A percentile compares a stretch with the other conserved stretches of the same genome.
phyloP scores from a whole-genome alignment of 2,329 filamentous ascomycete species.

The Penicillium frequentans region DNA sequence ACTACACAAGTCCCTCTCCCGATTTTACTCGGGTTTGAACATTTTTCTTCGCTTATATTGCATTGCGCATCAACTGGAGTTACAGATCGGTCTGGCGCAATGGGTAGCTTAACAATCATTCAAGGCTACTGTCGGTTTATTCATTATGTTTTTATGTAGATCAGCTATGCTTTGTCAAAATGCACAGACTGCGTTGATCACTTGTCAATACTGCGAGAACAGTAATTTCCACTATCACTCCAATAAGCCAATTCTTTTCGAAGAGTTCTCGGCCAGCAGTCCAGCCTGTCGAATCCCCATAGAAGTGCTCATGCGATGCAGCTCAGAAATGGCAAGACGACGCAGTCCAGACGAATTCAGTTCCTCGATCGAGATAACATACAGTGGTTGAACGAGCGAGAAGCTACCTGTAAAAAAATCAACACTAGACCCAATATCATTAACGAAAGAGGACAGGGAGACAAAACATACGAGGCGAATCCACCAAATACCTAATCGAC shows the following conservation, averaged over 20 bases:
- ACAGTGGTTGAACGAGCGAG: background rate
- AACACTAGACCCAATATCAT: background rate
- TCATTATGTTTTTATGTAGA: background rate
- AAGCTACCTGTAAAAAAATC: background rate
- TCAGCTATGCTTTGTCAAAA: background rate
- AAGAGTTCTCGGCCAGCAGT: background rate
- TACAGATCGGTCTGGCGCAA: slow-evolving; percentile 24
- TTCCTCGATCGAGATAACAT: background rate
- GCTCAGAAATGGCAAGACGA: background rate
- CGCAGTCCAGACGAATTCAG: background rate
- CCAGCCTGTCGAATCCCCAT: background rate
- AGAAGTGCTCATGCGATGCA: background rate
- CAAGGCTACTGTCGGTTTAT: slow-evolving; percentile 1
- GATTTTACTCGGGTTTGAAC: background rate
- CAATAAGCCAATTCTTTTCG: background rate
- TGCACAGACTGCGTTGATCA: background rate
- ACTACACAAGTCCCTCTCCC: slow-evolving; percentile 1
- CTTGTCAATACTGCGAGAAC: background rate
- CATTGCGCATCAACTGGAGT: slow-evolving; percentile 32
- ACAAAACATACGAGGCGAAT: background rate
- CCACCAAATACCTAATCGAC: background rate
- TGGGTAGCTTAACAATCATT: slow-evolving; percentile 4
- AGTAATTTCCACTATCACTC: background rate
- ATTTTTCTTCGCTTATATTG: slow-evolving; percentile 6
- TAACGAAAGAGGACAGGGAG: background rate